Conservation (phyloP, 129 eudicot species). For the Lactuca saligna region DNA sequence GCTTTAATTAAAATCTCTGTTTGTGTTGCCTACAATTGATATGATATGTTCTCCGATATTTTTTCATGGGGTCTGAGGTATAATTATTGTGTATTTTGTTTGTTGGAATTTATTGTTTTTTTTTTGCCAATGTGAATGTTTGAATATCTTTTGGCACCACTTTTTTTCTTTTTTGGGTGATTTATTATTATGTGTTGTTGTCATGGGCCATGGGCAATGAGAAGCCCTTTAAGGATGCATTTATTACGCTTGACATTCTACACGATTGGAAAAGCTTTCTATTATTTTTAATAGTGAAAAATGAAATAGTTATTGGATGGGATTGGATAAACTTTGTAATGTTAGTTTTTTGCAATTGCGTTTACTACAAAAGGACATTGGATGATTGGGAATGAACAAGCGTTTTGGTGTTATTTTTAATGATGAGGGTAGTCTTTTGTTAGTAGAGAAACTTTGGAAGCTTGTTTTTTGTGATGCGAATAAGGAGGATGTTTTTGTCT, state of each 20-base stretch:
- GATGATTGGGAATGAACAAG: too few relatives aligned
- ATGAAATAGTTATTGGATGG: too few relatives aligned
- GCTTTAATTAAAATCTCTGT: slow-evolving; percentile 1
- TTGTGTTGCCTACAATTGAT: slow-evolving; percentile 19
- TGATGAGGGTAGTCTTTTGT: too few relatives aligned
- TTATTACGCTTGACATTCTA: not conserved
- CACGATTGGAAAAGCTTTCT: not conserved
- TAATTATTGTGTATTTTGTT: not conserved
- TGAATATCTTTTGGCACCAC: not conserved
- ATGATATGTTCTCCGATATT: slow-evolving; percentile 17
- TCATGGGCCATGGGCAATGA: slow-evolving; percentile 14
- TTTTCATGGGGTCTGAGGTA: slow-evolving; percentile 20
- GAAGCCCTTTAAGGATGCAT: not conserved
- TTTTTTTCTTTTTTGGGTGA: not conserved
- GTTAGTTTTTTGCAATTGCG: too few relatives aligned
- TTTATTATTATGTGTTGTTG: not conserved
- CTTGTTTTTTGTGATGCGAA: too few relatives aligned
- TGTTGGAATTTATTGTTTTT: slow-evolving; percentile 15
- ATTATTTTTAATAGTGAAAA: too few relatives aligned
- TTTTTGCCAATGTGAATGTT: slow-evolving; percentile 22
- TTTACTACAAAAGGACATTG: too few relatives aligned
- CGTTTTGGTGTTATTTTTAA: too few relatives aligned
- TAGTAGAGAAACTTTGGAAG: too few relatives aligned
- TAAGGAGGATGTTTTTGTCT: too few relatives aligned
- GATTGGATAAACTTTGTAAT: too few relatives aligned